These are phyloP conservation scores for Suhomyces sp. DNA, from an alignment of 805 yeast genomes.

Conservation along the genomic window DNA sequence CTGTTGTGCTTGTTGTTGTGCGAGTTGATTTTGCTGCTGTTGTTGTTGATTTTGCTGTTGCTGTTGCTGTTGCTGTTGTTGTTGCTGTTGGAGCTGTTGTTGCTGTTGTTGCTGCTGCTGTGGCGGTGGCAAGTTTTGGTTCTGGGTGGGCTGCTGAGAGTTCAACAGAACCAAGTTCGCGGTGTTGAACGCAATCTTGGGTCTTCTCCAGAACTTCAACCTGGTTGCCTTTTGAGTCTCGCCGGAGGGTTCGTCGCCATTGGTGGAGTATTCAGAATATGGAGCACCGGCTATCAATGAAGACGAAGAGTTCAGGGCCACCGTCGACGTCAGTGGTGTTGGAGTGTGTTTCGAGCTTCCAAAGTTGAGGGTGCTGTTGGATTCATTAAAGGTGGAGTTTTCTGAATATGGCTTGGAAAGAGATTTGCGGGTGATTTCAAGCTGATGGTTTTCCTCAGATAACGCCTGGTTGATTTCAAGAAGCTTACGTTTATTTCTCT, in stretches of 20 bases:
- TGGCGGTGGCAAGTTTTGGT: not conserved
- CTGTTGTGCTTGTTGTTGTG: not conserved
- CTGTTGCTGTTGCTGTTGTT: conserved; percentile 6
- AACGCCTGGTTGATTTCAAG: conserved; percentile 22
- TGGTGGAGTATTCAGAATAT: conserved; percentile 5
- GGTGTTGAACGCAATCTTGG: conserved; percentile 29
- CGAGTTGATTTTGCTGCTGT: not conserved
- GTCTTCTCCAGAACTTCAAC: conserved; percentile 45
- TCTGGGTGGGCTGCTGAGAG: not conserved
- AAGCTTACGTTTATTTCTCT: conserved; percentile 45
- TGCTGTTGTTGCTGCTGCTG: conserved; percentile 1
- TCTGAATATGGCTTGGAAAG: not conserved
- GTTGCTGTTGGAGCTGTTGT: conserved; percentile 8
- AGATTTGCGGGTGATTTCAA: conserved; percentile 9
- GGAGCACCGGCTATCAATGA: conserved; percentile 12
- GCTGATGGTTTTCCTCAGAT: conserved; percentile 19
- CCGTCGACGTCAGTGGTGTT: not conserved
- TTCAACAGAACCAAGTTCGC: conserved; percentile 4
- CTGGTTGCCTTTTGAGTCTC: conserved; percentile 43
- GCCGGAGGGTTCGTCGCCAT: conserved; percentile 14
- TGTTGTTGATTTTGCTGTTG: conserved; percentile 6
- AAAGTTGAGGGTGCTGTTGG: conserved; percentile 2
- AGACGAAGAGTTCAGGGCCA: not conserved
- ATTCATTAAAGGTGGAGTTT: not conserved
- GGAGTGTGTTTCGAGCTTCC: not conserved